These are phyloP conservation scores for Pestalotiopsis sp. DNA, from an alignment of 2,329 filamentous ascomycete species.

Conservation along the genomic window DNA sequence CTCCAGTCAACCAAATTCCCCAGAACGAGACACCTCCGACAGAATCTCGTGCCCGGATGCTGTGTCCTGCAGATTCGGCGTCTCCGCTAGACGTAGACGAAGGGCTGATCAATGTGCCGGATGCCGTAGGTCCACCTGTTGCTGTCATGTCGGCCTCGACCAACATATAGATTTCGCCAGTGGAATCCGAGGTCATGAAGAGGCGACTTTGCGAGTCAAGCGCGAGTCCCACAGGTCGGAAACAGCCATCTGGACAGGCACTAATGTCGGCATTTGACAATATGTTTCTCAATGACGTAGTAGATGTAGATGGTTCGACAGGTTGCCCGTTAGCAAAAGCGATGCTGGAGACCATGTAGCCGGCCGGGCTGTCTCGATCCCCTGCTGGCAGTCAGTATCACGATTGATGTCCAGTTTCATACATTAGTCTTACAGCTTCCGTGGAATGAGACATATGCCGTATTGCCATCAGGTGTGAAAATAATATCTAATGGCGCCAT, in stretches of 20 bases:
- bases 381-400: constrained; percentile 28
- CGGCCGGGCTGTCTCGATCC: constrained; percentile 44
- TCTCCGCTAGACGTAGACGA: constrained; percentile 2
- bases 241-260: constrained; percentile 58
- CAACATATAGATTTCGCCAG: constrained; percentile 19
- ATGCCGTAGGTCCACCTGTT: background rate
- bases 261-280: constrained; percentile 56
- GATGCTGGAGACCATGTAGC: constrained; percentile 48
- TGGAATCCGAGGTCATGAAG: constrained; percentile 19
- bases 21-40: background rate
- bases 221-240: constrained; percentile 63
- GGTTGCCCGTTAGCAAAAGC: constrained; percentile 47
- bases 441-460: constrained; percentile 71
- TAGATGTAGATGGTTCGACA: constrained; percentile 41
- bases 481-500: constrained; percentile 73
- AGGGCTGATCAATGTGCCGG: background rate
- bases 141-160: constrained; percentile 10
- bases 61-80: background rate
- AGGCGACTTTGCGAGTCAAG: constrained; percentile 25
- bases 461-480: constrained; percentile 59
- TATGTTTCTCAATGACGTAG: constrained; percentile 49
- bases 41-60: background rate
- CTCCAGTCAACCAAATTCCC: background rate
- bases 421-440: constrained; percentile 60
- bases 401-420: background rate